Percentiles rank a stretch among this genome's conserved stretches.
Conservation (phyloP, 495 filamentous ascomycete species). For the Tetracladium marchalianum region DNA sequence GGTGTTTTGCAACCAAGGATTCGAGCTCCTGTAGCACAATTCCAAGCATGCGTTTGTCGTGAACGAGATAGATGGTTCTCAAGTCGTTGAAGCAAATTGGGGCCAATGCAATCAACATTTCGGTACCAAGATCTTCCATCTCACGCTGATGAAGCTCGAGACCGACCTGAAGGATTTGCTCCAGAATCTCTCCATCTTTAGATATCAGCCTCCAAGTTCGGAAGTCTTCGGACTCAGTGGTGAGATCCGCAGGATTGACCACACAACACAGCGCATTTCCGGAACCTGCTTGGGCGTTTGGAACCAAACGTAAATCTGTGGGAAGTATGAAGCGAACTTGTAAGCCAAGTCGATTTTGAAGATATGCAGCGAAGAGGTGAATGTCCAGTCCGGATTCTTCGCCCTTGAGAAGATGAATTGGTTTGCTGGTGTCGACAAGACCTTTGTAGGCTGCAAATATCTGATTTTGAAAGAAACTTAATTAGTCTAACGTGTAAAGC, state of each 20-base stretch:
- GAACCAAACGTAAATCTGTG: too few species aligned
- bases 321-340: neutral
- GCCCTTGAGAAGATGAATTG: conserved; percentile 27
- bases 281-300: too few species aligned
- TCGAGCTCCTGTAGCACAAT: conserved; percentile 28
- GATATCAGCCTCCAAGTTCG: conserved; percentile 8
- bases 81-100: conserved; percentile 33
- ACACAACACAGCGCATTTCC: too few species aligned
- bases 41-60: conserved; percentile 38
- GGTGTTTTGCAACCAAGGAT: neutral
- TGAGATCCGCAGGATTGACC: conserved; percentile 1
- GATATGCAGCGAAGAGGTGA: conserved; percentile 21
- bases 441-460: neutral
- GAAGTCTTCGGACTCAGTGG: conserved; percentile 1
- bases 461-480: too few species aligned
- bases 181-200: conserved; percentile 19
- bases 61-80: conserved; percentile 30
- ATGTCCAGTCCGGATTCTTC: conserved; percentile 27
- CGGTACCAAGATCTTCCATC: conserved; percentile 18
- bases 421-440: conserved; percentile 20
- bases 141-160: conserved; percentile 35
- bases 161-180: conserved; percentile 30
- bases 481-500: too few species aligned
- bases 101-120: conserved; percentile 25
- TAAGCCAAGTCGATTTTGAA: conserved; percentile 12